phyloP scores from a whole-genome alignment of 768 basidiomycete genomes.

The Rhizopogon sp. region DNA sequence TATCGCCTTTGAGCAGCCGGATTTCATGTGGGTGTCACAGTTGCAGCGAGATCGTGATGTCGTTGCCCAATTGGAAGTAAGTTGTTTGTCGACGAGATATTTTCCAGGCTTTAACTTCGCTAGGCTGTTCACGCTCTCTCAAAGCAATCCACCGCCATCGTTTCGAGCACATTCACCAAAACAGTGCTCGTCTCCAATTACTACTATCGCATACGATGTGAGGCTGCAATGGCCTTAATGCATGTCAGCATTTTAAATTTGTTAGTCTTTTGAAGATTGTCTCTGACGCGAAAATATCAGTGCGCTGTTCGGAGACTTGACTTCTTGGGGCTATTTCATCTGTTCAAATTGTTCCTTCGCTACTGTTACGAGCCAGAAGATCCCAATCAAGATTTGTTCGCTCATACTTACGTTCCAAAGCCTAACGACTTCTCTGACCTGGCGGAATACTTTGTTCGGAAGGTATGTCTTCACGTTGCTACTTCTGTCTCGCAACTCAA shows the following conservation, averaged over 20 bases:
- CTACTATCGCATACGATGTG: constrained; percentile 92
- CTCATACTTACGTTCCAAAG: constrained; percentile 86
- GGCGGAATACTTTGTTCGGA: constrained; percentile 91
- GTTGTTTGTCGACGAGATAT: constrained; percentile 16
- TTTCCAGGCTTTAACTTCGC: constrained; percentile 7
- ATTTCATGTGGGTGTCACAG: constrained; percentile 99
- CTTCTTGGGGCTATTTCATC: constrained; percentile 88
- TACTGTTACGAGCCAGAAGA: constrained; percentile 90
- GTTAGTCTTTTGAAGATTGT: constrained; percentile 8
- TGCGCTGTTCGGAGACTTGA: constrained; percentile 81
- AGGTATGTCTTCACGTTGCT: constrained; percentile 42
- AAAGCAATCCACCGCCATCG: constrained; percentile 76
- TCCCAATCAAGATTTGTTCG: constrained; percentile 74
- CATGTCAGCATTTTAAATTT: constrained; percentile 46
- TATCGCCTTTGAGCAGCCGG: constrained; percentile 89
- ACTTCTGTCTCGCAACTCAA: constrained; percentile 3
- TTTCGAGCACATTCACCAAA: constrained; percentile 88
- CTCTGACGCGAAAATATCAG: constrained; percentile 34
- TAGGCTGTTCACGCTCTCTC: constrained; percentile 90
- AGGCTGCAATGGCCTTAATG: constrained; percentile 83
- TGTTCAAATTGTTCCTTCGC: constrained; percentile 90
- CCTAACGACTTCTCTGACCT: constrained; percentile 93
- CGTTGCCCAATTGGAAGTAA: constrained; percentile 92
- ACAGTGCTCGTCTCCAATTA: constrained; percentile 94
- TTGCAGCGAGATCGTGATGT: constrained; percentile 94